Base-by-base conservation (phyloP, 2,329 filamentous ascomycete species). In the Claviceps maximensis region DNA sequence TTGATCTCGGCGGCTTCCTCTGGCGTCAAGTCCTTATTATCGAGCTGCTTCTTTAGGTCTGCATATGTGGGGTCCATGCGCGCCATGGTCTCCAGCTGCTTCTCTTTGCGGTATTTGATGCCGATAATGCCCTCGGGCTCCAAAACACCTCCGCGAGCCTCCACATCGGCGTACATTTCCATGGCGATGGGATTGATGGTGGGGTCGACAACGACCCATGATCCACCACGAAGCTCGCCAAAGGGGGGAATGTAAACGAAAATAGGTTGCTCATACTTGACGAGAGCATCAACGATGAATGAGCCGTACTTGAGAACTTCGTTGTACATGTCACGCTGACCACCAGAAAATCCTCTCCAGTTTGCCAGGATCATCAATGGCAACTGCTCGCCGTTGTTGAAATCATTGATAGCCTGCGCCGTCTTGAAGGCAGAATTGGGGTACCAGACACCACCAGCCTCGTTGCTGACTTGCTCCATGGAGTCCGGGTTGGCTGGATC, bases 381-480 rank as follows among this genome's bases (percentile, higher is more conserved):
- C 65, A 98, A 79, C 75, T 98, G 93, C 74, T 98, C 93, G 68
- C 93, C 93, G 60, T 95, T 83, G 82, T 98, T 98, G 82, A 98
- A 98, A 76, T 98, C 93, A 64, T 86, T 89, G 74, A 98, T 95
- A 53, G 93, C 93, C 72, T 98, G 93, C 3, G 93, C 93, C 57
- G 93, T 98, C 86, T 98, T 98, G 84, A 91, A 98, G 25, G 93
- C 93, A 12, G 91, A 97, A 80, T 98, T 98, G 67, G 93, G 93
- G 75, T 97, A 98, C 93, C 93, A 98, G 29, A 98, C 93, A 75
- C 94, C 93, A 76, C 93, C 93, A 58, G 93, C 93, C 74, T 98
- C 93, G 61, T 89, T 91, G 61, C 79, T 82, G 62, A 97, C 84
- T 74, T 95, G 89, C 74, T 98, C 93, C 61, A 94, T 95, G 4